phyloP scores from a whole-genome alignment of 352 stramenopile species.

The Phytophthora sp. region DNA sequence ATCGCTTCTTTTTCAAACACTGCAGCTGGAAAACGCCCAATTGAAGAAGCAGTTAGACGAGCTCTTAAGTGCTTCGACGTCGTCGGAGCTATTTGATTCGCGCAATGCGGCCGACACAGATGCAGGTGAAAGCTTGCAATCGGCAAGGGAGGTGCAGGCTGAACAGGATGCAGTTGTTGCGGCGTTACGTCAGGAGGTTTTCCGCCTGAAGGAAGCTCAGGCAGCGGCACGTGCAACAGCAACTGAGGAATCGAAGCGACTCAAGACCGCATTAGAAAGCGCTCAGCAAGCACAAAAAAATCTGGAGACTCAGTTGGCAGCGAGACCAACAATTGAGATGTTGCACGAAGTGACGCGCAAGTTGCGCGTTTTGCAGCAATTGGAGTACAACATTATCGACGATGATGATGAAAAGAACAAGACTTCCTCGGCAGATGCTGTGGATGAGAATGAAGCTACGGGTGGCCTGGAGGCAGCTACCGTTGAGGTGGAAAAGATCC shows the following conservation, averaged over 20 bases:
- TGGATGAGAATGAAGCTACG: slow-evolving; percentile 14
- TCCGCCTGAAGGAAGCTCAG: slow-evolving; percentile 58
- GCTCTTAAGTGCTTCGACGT: slow-evolving; percentile 42
- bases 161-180: slow-evolving; percentile 63
- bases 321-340: slow-evolving; percentile 85
- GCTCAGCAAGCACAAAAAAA: slow-evolving; percentile 36
- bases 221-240: slow-evolving; percentile 31
- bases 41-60: slow-evolving; percentile 89
- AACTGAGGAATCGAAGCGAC: slow-evolving; percentile 31
- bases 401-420: slow-evolving; percentile 57
- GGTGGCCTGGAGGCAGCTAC: slow-evolving; percentile 35
- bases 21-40: slow-evolving; percentile 84
- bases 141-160: slow-evolving; percentile 41
- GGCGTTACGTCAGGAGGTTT: slow-evolving; percentile 62
- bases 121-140: slow-evolving; percentile 18
- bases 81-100: slow-evolving; percentile 10
- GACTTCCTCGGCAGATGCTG: slow-evolving; percentile 7
- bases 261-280: slow-evolving; percentile 42
- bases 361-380: slow-evolving; percentile 91
- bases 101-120: slow-evolving; percentile 3
- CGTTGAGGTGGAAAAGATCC: slow-evolving; percentile 64
- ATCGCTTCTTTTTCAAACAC: slow-evolving; percentile 69
- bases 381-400: slow-evolving; percentile 90
- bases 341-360: slow-evolving; percentile 91
- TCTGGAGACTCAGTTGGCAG: slow-evolving; percentile 42